phyloP scores from a whole-genome alignment of 2,329 filamentous ascomycete genomes.

The Reticulascus tulasneorum region DNA sequence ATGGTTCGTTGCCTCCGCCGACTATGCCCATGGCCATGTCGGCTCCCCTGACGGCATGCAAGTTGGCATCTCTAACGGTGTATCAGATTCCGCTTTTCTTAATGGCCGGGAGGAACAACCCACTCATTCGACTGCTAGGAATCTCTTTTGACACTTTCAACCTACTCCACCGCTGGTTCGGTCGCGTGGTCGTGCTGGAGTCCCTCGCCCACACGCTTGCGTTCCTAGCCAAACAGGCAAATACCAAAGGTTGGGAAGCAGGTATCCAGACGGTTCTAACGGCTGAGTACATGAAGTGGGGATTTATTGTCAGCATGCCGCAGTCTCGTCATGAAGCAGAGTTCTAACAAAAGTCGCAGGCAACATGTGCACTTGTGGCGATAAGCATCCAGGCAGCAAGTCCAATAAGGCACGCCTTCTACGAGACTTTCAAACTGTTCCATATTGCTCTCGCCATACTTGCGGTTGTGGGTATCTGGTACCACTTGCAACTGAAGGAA shows the following conservation, averaged over 20 bases:
- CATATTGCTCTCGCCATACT: constrained; percentile 63
- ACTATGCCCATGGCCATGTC: neutral
- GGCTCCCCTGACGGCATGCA: neutral
- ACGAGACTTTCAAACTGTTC: constrained; percentile 71
- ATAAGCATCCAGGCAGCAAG: constrained; percentile 68
- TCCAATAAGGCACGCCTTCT: constrained; percentile 71
- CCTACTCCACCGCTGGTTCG: constrained; percentile 75
- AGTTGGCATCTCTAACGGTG: neutral
- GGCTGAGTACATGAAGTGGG: constrained; percentile 52
- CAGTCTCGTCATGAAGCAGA: neutral
- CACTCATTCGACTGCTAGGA: constrained; percentile 65
- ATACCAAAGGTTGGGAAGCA: constrained; percentile 42
- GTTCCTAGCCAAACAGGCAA: constrained; percentile 45
- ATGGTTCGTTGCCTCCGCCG: constrained; percentile 48
- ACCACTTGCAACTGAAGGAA: constrained; percentile 55
- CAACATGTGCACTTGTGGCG: constrained; percentile 55
- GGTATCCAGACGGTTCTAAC: constrained; percentile 30
- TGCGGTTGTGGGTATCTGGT: constrained; percentile 61
- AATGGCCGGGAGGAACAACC: constrained; percentile 73
- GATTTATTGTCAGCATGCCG: constrained; percentile 55
- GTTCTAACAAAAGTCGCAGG: constrained; percentile 31
- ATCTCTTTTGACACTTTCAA: constrained; percentile 83
- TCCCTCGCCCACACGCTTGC: constrained; percentile 61
- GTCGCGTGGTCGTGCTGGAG: constrained; percentile 70
- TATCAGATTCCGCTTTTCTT: constrained; percentile 62